Base-by-base conservation (phyloP, 345 rosid genomes). In the Nephelium lappaceum region DNA sequence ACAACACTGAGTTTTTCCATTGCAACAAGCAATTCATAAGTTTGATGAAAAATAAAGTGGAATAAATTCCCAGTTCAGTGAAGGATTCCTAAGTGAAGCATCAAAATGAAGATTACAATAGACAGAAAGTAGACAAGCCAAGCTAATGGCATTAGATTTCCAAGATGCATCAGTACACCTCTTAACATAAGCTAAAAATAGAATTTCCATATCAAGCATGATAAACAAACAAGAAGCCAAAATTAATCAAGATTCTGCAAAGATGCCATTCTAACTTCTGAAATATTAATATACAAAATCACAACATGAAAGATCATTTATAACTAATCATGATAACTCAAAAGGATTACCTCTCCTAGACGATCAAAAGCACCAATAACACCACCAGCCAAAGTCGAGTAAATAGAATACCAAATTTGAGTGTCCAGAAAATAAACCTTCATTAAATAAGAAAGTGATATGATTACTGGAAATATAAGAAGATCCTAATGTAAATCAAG, bases 391-490 rank as follows among this genome's bases (percentile, higher is more conserved):
- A 92, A 80, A 51, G 99, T 95, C 67, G 99, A 95, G 85, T 84
- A 90, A 73, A 94, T 84, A 62, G 98, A 78, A 87, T 95, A 95
- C 99, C 98, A 95, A 77, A 95, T 91, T 88, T 95, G 99, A 70
- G 96, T 88, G 85, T 95, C 99, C 98, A 95, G 90, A 68, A 94
- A 94, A 78, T 95, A 95, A 60, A 95, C 91, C 97, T 95, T 88
- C 85, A 82, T 61, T 24, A 69, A 74, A 86, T 43, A 58, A 62
- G 31, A 78, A 78, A 68, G 72, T 65, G 71, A 76, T 41, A 80
- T 51, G 67, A 39, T 69, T 64, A 68, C 69, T 27, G 9, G 62
- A 73, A 42, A 62, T 49, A 67, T 65, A 49, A 42, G 47, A 72
- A 53, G 57, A 70, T 45, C 61, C 77, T 38, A 62, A 25, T 27